A percentile compares a stretch with the other conserved stretches of the same genome.
These are phyloP conservation scores for Trichosporon sp. DNA, from an alignment of 1,284 basidiomycete species.

Conservation along the genomic window DNA sequence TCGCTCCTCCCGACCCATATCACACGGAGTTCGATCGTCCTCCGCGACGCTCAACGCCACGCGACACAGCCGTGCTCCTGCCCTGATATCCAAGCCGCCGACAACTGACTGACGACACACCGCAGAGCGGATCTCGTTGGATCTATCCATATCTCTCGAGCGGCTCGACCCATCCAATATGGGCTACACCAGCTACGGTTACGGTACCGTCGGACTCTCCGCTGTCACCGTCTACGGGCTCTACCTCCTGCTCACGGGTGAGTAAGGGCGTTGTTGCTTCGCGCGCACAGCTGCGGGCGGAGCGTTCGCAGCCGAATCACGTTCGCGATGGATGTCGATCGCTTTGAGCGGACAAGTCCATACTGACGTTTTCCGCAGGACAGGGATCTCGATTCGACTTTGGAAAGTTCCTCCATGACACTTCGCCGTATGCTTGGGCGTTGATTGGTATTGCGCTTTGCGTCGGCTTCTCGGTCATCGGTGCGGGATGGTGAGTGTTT, in stretches of 20 bases:
- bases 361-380: constrained; percentile 51
- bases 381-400: constrained; percentile 87
- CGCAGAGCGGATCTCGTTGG: neutral
- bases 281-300: neutral
- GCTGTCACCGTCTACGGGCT: constrained; percentile 62
- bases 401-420: constrained; percentile 85
- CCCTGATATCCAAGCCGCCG: neutral
- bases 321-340: neutral
- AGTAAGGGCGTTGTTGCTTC: constrained; percentile 3
- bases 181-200: constrained; percentile 11
- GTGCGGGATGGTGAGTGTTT: constrained; percentile 75
- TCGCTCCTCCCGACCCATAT: too few species aligned
- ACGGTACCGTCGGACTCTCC: neutral
- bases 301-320: neutral
- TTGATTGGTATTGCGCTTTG: constrained; percentile 85
- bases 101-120: neutral
- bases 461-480: constrained; percentile 87
- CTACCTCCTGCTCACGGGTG: constrained; percentile 82
- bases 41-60: neutral
- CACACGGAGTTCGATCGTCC: too few species aligned
- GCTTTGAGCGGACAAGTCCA: neutral
- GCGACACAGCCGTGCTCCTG: neutral
- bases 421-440: constrained; percentile 90
- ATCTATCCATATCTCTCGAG: neutral
- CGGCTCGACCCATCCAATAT: constrained; percentile 5